Percentiles rank a stretch among this genome's conserved stretches.
These are phyloP conservation scores for Cinnamomum chago DNA, from an alignment of 164 flowering plant genomes.

Conservation along the genomic window DNA sequence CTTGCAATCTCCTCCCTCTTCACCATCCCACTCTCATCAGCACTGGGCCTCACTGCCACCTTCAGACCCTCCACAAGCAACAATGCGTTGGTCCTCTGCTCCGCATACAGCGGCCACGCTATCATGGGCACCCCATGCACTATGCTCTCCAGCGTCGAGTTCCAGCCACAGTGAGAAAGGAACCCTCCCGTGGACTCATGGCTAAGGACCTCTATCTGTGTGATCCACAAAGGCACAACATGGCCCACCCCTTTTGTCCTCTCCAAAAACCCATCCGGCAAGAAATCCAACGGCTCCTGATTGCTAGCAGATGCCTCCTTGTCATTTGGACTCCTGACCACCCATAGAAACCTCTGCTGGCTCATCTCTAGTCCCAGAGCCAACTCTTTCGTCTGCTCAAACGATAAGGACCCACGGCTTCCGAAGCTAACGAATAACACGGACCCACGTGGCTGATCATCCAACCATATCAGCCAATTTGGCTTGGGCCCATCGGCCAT, in stretches of 20 bases:
- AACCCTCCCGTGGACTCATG: constrained; percentile 20
- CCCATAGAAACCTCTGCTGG: constrained; percentile 20
- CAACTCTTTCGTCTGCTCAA: constrained; percentile 22
- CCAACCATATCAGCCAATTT: constrained; percentile 20
- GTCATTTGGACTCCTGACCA: constrained; percentile 7
- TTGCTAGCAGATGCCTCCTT: not conserved
- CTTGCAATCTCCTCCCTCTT: constrained; percentile 6
- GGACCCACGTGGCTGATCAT: constrained; percentile 28
- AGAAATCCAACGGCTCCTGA: not conserved
- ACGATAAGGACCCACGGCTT: constrained; percentile 25
- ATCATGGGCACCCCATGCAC: constrained; percentile 23
- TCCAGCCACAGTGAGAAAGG: constrained; percentile 25
- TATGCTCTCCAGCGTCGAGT: constrained; percentile 21
- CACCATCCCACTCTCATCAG: not conserved
- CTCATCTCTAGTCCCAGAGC: constrained; percentile 30
- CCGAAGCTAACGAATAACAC: constrained; percentile 35
- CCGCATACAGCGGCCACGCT: constrained; percentile 23
- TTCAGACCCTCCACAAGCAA: constrained; percentile 13
- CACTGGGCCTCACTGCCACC: constrained; percentile 3
- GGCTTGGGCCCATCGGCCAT: not conserved
- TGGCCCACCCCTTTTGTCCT: constrained; percentile 8
- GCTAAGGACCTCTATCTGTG: constrained; percentile 17
- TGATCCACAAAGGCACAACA: constrained; percentile 16
- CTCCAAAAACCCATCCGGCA: constrained; percentile 17
- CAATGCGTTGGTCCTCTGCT: constrained; percentile 20